Evolutionary conservation across 441 rosid species (phyloP).

Genomic region (Gossypium laxum): DNA sequence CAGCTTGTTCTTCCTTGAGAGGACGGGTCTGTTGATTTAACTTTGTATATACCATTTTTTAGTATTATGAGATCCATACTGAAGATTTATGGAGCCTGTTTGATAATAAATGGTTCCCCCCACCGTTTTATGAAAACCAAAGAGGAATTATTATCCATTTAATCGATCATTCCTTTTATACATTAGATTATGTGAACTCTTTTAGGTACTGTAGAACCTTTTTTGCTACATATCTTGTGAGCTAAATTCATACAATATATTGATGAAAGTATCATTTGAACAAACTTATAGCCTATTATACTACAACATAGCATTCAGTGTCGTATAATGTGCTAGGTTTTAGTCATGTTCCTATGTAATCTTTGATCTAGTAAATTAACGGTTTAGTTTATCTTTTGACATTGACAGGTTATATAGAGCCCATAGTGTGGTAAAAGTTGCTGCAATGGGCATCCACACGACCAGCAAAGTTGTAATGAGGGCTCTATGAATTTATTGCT

Average conservation of each 20-base stretch:
- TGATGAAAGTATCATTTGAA: neutral
- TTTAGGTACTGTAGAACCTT: neutral
- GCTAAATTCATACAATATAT: neutral
- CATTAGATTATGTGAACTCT: neutral
- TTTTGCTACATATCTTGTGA: neutral
- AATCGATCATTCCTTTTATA: neutral
- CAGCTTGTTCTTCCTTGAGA: neutral
- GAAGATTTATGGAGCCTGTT: neutral
- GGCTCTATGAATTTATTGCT: conserved; percentile 29
- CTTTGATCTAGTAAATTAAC: neutral
- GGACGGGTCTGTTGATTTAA: neutral
- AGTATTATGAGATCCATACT: neutral
- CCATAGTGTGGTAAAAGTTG: conserved; percentile 52
- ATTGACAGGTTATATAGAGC: conserved; percentile 50
- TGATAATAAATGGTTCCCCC: neutral
- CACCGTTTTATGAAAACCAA: neutral
- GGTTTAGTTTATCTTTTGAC: neutral
- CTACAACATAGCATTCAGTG: neutral
- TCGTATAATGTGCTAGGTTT: neutral
- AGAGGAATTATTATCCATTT: neutral
- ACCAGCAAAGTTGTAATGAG: conserved; percentile 56
- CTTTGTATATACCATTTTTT: neutral
- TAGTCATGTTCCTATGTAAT: neutral
- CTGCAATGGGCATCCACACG: conserved; percentile 54
- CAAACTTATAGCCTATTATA: neutral